Percentiles rank a stretch among this genome's conserved stretches.
phyloP scores from a whole-genome alignment of 164 flowering plant species.

The Cinnamomum chago region DNA sequence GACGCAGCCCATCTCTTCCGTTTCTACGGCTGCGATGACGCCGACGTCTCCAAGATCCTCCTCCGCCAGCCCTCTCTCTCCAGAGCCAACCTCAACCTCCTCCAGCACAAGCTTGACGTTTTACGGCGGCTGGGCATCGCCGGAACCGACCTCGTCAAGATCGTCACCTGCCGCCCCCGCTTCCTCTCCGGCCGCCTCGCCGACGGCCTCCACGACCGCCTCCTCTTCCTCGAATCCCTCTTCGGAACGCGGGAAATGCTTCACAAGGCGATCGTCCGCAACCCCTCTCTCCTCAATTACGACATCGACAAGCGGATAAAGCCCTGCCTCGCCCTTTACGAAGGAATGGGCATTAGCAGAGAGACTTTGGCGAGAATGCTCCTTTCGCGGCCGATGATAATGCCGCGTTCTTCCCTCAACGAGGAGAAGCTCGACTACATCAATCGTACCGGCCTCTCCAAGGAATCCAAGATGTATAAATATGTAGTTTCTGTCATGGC shows the following conservation, averaged over 20 bases:
- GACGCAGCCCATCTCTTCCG: background rate
- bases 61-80: conserved; percentile 37
- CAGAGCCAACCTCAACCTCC: conserved; percentile 19
- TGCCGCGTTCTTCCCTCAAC: conserved; percentile 41
- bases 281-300: conserved; percentile 60
- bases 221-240: conserved; percentile 29
- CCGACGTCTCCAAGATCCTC: conserved; percentile 36
- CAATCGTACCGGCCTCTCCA: conserved; percentile 33
- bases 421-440: conserved; percentile 53
- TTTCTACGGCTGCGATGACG: conserved; percentile 35
- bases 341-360: conserved; percentile 36
- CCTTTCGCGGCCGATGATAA: conserved; percentile 49
- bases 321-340: conserved; percentile 43
- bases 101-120: conserved; percentile 34
- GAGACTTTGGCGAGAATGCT: conserved; percentile 39
- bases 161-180: conserved; percentile 62
- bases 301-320: conserved; percentile 33
- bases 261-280: conserved; percentile 41
- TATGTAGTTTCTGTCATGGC: conserved; percentile 52
- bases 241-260: conserved; percentile 46
- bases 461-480: conserved; percentile 51
- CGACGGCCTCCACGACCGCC: conserved; percentile 35
- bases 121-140: conserved; percentile 39
- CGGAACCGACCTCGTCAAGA: conserved; percentile 47
- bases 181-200: conserved; percentile 36